These are phyloP conservation scores for Euphorbia schlechtendalii DNA, from an alignment of 441 rosid genomes.

Conservation along the genomic window DNA sequence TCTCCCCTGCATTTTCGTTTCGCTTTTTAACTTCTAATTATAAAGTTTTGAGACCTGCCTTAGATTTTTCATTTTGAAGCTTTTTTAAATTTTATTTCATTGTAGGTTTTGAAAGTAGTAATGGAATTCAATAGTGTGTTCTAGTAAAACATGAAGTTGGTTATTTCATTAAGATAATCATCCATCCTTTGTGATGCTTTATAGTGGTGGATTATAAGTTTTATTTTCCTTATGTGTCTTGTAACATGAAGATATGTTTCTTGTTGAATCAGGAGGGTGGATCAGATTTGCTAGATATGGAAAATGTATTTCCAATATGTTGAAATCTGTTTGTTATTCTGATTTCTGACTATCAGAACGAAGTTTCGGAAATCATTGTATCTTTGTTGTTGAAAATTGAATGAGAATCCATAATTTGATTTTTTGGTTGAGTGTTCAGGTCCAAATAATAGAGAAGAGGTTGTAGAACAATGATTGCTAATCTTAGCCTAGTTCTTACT, in stretches of 20 bases:
- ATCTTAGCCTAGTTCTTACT: background rate
- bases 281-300: background rate
- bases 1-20: slow-evolving; percentile 18
- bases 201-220: background rate
- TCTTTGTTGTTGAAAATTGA: too few relatives aligned
- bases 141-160: background rate
- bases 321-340: too few relatives aligned
- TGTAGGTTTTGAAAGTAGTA: slow-evolving; percentile 8
- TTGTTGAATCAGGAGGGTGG: background rate
- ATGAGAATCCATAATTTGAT: background rate
- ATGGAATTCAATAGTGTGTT: slow-evolving; percentile 20
- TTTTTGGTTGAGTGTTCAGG: background rate
- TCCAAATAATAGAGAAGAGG: background rate
- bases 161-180: slow-evolving; percentile 3
- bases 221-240: background rate
- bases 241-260: too few relatives aligned
- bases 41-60: background rate
- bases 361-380: too few relatives aligned
- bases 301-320: too few relatives aligned
- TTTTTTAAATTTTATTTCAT: background rate
- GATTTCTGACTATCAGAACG: background rate
- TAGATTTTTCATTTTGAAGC: slow-evolving; percentile 13
- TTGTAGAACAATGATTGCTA: background rate
- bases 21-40: background rate
- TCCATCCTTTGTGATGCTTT: slow-evolving; percentile 1